These are phyloP conservation scores for Dryas octopetala DNA, from an alignment of 306 rosid genomes.

Conservation along the genomic window DNA sequence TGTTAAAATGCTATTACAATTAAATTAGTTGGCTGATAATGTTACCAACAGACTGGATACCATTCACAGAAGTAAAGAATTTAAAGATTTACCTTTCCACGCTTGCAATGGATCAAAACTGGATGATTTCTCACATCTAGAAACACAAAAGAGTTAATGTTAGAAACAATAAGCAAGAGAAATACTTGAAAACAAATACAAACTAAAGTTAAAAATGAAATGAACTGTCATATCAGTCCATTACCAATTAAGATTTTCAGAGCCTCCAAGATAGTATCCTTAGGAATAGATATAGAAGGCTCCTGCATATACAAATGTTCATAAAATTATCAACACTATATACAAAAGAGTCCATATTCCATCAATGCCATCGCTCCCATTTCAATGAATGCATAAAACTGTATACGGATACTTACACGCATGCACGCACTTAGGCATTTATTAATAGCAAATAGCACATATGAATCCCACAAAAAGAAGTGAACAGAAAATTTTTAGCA, in stretches of 20 bases:
- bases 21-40: not conserved
- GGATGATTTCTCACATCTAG: conserved; percentile 66
- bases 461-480: not conserved
- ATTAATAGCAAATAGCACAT: not conserved
- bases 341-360: not conserved
- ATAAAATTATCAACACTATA: conserved; percentile 10
- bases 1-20: not conserved
- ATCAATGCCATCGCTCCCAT: not conserved
- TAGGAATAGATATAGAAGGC: conserved; percentile 46
- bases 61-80: not conserved
- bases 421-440: not conserved
- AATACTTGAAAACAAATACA: not conserved
- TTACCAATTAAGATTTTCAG: conserved; percentile 73
- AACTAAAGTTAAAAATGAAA: not conserved
- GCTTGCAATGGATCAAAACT: conserved; percentile 64
- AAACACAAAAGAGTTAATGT: conserved; percentile 5
- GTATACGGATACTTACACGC: not conserved
- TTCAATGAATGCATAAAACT: not conserved
- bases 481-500: not conserved
- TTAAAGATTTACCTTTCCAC: conserved; percentile 47
- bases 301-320: conserved; percentile 48
- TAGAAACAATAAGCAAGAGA: not conserved
- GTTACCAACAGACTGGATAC: not conserved
- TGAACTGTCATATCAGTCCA: not conserved
- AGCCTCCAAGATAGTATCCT: conserved; percentile 68